Percentiles rank a stretch among this genome's conserved stretches.
Conservation (phyloP, 2,329 filamentous ascomycete genomes). For the Dactylonectria estremocensis region DNA sequence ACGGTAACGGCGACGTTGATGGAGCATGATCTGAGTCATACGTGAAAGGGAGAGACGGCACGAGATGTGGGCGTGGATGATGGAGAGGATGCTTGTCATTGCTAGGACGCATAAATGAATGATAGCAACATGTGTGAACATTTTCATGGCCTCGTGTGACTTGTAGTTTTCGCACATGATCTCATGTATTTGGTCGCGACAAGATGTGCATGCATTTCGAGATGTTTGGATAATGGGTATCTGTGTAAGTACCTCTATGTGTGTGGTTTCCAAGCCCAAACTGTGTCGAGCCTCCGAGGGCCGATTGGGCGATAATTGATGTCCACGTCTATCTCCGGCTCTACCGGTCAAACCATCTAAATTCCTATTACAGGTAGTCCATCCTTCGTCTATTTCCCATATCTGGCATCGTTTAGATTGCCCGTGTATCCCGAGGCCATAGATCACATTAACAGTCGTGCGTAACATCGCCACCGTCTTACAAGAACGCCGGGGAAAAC, state of each 20-base stretch:
- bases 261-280: background rate
- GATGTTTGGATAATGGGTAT: background rate
- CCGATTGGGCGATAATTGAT: background rate
- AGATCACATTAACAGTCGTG: conserved; percentile 13
- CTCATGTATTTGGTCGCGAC: background rate
- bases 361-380: conserved; percentile 1
- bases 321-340: background rate
- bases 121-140: conserved; percentile 40
- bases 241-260: no score
- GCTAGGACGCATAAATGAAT: conserved; percentile 46
- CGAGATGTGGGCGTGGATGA: conserved; percentile 12
- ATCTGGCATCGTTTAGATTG: conserved; percentile 1
- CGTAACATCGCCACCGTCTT: conserved; percentile 8
- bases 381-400: conserved; percentile 6
- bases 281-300: background rate
- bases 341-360: conserved; percentile 1
- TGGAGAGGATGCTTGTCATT: conserved; percentile 31
- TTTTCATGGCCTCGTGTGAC: background rate
- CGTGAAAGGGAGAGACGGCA: conserved; percentile 18
- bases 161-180: background rate
- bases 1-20: conserved; percentile 14
- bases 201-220: background rate
- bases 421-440: conserved; percentile 2
- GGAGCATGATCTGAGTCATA: conserved; percentile 24
- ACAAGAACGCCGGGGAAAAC: background rate